Base-by-base conservation (phyloP, 768 basidiomycete genomes). In the Hebeloma cylindrosporum region DNA sequence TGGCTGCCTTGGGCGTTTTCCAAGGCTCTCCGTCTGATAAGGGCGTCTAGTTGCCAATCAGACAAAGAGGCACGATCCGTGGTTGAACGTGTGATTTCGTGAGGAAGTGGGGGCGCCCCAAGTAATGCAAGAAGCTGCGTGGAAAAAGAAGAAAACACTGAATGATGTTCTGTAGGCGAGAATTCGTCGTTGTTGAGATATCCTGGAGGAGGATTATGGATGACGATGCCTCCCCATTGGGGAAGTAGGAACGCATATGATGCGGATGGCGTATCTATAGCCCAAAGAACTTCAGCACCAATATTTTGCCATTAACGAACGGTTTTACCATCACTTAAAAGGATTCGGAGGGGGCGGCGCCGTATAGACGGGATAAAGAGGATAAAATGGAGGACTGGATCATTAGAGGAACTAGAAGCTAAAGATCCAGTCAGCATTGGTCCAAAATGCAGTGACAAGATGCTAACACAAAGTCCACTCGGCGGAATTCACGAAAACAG, bases 401-500 rank as follows among this genome's bases (percentile, higher is more conserved):
- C 93, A 48, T 89, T 92, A 1, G 92, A 93, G 2, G 85, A 85
- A 45, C 92, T 87, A 0, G 95, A 95, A 8, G 94, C 94, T 98
- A 55, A 9, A 21, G 33, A 27, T 30, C 30, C 10, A 37, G 25
- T 57, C 8, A 56, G 50, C 30, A 22, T 42, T 7, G 22, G 21
- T 18, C 14, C 18, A 3, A 18, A 17, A 25, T 28, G 7, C 29
- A 32, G 33, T 22, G 6, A 9, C 20, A 25, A 34, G 18, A n/a
- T 22, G 53, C 73, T 56, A 56, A 93, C 94, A 93, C 37, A 99
- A 60, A 9, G 86, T 88, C 96, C 96, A 99, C 59, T 93, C 85
- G 3, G 93, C 96, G 5, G 92, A 92, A 58, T 99, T 99, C 30
- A 99, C 75, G 59, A 99, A 99, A 0, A 94, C 83, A 10, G 88